A percentile compares a stretch with the other conserved stretches of the same genome.
phyloP scores from a whole-genome alignment of 768 basidiomycete species.

The Antrodiella citrinella region DNA sequence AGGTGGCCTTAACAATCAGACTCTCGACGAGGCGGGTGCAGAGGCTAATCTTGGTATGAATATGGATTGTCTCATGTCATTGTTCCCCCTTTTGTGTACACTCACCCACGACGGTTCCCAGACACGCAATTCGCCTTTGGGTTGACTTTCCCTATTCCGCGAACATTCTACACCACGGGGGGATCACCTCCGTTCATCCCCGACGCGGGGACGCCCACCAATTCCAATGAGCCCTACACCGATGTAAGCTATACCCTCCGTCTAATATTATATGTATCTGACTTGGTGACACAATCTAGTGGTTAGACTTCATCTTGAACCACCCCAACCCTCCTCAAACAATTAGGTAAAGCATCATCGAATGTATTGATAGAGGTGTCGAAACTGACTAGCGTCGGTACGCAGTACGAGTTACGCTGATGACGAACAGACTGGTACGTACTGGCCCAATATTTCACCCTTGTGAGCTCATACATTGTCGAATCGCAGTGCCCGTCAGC shows the following conservation, averaged over 20 bases:
- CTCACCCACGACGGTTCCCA: constrained; percentile 1
- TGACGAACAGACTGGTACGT: constrained; percentile 55
- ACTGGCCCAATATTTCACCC: too few relatives aligned
- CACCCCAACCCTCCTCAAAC: constrained; percentile 43
- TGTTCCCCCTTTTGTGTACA: not conserved
- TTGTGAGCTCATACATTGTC: too few relatives aligned
- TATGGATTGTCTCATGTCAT: not conserved
- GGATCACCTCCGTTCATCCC: constrained; percentile 54
- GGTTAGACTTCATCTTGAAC: constrained; percentile 51
- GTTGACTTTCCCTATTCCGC: constrained; percentile 50
- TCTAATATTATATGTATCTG: too few relatives aligned
- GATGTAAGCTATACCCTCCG: constrained; percentile 26
- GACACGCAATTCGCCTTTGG: constrained; percentile 66
- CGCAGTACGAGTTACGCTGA: constrained; percentile 59
- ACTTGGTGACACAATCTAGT: constrained; percentile 30
- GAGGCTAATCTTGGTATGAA: constrained; percentile 48
- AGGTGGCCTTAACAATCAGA: constrained; percentile 62
- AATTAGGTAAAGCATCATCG: constrained; percentile 43
- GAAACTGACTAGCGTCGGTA: too few relatives aligned
- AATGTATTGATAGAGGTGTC: too few relatives aligned
- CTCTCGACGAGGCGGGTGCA: constrained; percentile 37
- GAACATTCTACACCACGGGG: constrained; percentile 53
- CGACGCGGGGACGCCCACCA: constrained; percentile 29
- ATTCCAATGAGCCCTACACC: constrained; percentile 44
- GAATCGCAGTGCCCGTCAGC: constrained; percentile 43